Conservation (phyloP, 2,329 filamentous ascomycete genomes). For the Diatrype stigma region DNA sequence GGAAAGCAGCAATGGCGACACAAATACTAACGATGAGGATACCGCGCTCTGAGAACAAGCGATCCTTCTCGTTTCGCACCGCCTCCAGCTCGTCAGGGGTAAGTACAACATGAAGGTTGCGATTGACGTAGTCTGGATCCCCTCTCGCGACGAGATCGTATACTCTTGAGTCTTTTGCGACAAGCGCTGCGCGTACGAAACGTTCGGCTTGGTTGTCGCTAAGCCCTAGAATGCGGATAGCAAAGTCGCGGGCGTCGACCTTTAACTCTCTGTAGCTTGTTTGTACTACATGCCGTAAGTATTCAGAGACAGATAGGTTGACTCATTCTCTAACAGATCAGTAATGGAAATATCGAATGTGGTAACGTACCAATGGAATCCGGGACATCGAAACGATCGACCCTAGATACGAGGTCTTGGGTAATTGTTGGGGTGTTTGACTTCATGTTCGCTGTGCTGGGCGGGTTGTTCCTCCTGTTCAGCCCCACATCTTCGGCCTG, state of each 20-base stretch:
- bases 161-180: constrained; percentile 31
- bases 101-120: constrained; percentile 24
- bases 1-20: constrained; percentile 34
- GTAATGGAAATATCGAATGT: not conserved
- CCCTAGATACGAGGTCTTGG: not conserved
- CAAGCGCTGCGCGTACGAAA: constrained; percentile 24
- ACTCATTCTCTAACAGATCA: not conserved
- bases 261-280: not conserved
- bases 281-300: not conserved
- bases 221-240: not conserved
- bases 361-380: not conserved
- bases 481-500: not conserved
- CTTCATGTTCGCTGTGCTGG: not conserved
- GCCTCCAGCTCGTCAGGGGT: constrained; percentile 29
- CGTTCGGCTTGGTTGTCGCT: not conserved
- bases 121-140: constrained; percentile 10
- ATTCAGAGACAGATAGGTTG: not conserved
- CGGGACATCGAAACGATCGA: not conserved
- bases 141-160: constrained; percentile 31
- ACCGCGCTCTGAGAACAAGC: constrained; percentile 30
- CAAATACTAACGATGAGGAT: constrained; percentile 33
- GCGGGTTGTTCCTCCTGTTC: not conserved
- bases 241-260: not conserved
- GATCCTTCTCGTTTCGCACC: constrained; percentile 29
- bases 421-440: not conserved